phyloP scores from a whole-genome alignment of 495 filamentous ascomycete species.

The Lindgomyces ingoldianus region DNA sequence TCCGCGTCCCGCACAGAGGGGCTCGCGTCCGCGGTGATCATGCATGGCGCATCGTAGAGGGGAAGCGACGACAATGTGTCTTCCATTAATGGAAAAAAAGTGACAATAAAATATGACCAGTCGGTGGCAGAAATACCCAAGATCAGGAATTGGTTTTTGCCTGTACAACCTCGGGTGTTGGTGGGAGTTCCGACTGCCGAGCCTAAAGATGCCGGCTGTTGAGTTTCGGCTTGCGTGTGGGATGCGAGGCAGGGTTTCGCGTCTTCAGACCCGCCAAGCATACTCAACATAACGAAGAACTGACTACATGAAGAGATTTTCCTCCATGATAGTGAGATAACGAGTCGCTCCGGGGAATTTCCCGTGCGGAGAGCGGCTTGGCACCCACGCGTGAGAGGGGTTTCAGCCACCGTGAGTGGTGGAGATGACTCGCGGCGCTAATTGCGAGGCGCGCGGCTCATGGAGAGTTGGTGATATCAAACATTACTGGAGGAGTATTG shows the following conservation, averaged over 20 bases:
- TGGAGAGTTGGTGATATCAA: conserved; percentile 15
- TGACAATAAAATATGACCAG: background rate
- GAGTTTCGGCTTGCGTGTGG: background rate
- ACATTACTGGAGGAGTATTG: conserved; percentile 15
- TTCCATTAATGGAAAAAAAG: background rate
- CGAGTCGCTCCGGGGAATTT: background rate
- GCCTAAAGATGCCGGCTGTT: background rate
- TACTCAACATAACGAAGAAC: background rate
- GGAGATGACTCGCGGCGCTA: conserved; percentile 20
- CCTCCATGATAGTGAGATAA: background rate
- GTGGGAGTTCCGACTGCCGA: background rate
- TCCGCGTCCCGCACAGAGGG: background rate
- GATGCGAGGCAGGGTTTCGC: background rate
- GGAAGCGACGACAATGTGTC: background rate
- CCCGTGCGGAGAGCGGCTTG: conserved; percentile 3
- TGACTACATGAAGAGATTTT: background rate
- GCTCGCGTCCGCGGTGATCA: conserved; percentile 7
- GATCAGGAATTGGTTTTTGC: too few species aligned
- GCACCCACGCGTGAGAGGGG: conserved; percentile 6
- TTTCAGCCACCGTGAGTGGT: conserved; percentile 12
- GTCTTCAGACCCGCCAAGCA: background rate
- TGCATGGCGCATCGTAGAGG: background rate
- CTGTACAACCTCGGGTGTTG: too few species aligned
- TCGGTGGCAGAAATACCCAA: background rate
- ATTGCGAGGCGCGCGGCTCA: conserved; percentile 22